Evolutionary conservation across 208 protist species (phyloP).

Genomic region (Acanthamoeba sp.): DNA sequence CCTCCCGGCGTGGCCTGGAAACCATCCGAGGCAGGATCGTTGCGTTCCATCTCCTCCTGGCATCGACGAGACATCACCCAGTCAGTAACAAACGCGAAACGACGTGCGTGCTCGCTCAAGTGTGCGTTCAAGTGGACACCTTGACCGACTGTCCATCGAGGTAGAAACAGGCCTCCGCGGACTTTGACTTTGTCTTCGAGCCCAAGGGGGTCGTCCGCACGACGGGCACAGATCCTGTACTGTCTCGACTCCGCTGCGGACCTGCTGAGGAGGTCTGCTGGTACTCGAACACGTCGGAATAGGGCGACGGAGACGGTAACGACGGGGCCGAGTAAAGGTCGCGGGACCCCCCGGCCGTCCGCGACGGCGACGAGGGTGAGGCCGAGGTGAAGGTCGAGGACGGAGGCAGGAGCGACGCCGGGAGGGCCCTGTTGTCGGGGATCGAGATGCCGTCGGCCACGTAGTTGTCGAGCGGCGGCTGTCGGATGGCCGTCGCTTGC

Average conservation of each 20-base stretch:
- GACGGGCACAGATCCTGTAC: neutral
- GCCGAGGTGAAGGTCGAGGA: neutral
- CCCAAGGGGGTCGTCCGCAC: neutral
- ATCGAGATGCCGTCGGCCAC: neutral
- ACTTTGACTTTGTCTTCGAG: neutral
- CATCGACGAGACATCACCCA: too few species aligned
- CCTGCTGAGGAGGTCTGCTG: neutral
- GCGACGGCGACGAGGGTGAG: neutral
- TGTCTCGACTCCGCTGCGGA: neutral
- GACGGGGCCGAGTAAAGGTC: neutral
- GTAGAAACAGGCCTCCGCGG: neutral
- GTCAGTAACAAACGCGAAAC: too few species aligned
- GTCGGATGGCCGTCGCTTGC: neutral
- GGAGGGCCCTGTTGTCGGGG: neutral
- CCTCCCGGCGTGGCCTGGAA: neutral
- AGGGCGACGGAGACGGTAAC: neutral
- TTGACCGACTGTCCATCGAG: neutral
- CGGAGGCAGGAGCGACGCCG: neutral
- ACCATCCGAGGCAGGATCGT: neutral
- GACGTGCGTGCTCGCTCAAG: neutral
- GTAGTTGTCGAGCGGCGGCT: neutral
- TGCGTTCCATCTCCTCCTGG: constrained; percentile 26
- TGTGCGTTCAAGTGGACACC: neutral
- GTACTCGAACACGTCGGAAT: constrained; percentile 17
- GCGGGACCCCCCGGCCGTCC: neutral